phyloP scores from a whole-genome alignment of 805 yeast species.

The Wickerhamiella alocasiicola region DNA sequence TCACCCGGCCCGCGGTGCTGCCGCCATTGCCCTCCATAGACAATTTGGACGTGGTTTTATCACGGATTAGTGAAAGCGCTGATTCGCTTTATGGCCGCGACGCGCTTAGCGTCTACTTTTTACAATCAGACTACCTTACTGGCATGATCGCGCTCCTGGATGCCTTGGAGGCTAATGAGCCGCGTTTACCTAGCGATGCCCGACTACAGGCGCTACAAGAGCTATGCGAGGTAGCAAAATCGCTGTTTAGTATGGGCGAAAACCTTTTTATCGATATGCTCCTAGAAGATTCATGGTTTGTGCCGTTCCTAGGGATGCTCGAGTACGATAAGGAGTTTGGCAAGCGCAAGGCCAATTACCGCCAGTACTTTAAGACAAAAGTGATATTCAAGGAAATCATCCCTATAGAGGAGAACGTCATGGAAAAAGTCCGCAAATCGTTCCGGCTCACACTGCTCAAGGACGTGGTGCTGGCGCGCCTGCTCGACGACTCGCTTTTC shows the following conservation, averaged over 20 bases:
- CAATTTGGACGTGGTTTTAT: constrained; percentile 43
- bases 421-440: constrained; percentile 50
- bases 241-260: constrained; percentile 57
- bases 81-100: constrained; percentile 52
- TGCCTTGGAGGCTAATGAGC: constrained; percentile 36
- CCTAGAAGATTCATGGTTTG: constrained; percentile 38
- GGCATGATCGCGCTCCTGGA: constrained; percentile 43
- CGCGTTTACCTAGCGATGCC: constrained; percentile 15
- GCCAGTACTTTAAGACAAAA: constrained; percentile 48
- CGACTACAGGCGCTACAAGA: constrained; percentile 46
- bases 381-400: constrained; percentile 59
- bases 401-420: constrained; percentile 43
- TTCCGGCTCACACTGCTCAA: constrained; percentile 68
- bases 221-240: constrained; percentile 62
- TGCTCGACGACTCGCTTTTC: constrained; percentile 69
- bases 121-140: constrained; percentile 40
- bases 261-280: constrained; percentile 45
- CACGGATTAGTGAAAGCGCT: constrained; percentile 46
- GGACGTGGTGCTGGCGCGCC: constrained; percentile 74
- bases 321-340: constrained; percentile 87
- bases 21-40: constrained; percentile 47
- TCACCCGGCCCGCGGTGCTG: constrained; percentile 65
- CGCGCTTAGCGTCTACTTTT: constrained; percentile 44
- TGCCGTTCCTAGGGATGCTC: constrained; percentile 61
- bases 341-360: constrained; percentile 61